Evolutionary conservation across 257 asterid genomes (phyloP), one percentile per base, ranked within the genome.

Genomic region (Cinchona pubescens): DNA sequence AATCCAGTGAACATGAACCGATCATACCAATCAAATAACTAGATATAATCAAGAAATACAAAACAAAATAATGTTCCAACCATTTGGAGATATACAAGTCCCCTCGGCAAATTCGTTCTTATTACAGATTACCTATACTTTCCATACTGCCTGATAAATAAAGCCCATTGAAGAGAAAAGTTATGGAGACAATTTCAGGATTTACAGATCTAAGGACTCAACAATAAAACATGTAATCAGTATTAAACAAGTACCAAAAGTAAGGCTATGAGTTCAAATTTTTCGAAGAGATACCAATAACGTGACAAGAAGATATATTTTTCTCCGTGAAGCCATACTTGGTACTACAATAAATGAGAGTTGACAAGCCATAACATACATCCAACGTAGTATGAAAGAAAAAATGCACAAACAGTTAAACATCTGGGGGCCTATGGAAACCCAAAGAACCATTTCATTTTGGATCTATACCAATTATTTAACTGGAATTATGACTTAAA

Each of bases 61-160:
- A 23, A 9, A 46, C 18, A 32, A 67, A 51, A 68, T 40, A 40
- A 58, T 42, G 38, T 32, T 59, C 48, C 43, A 75, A 67, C 35
- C 4, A 38, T 53, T 27, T 35, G 13, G 67, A 48, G 53, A 74
- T 30, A 32, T 0, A 58, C 5, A 34, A 67, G n/a, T 27, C 21
- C 46, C 18, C 5, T 23, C 55, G 27, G 34, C 4, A 21, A n/a
- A 56, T 59, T 42, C 49, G 34, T 25, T 10, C 61, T 16, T n/a
- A n/a, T n/a, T n/a, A n/a, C n/a, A 76, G 68, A 53, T 56, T 18
- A 56, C 7, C 71, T 49, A 46, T 30, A 29, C 46, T 59, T n/a
- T 15, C 18, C 55, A 29, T 7, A 18, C 29, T 27, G 34, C 60
- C 29, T 27, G 23, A 29, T 2, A 15, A 29, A 12, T 68, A 7